Evolutionary conservation across 2,329 filamentous ascomycete genomes (phyloP).

Genomic region (Aureobasidium sp.): DNA sequence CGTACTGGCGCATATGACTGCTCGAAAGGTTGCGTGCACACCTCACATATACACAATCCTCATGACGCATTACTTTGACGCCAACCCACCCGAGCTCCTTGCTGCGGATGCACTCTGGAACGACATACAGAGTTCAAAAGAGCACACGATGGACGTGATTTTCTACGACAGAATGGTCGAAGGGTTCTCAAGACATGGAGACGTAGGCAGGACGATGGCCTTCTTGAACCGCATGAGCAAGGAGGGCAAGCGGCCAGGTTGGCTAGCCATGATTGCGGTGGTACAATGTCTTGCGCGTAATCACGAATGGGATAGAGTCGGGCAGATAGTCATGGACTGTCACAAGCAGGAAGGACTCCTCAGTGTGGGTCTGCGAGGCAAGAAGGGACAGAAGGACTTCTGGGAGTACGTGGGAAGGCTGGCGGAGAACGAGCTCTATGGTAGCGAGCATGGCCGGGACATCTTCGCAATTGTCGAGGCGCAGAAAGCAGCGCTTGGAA

Average conservation of each 20-base stretch:
- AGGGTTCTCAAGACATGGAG: slow-evolving; percentile 49
- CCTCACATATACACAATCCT: slow-evolving; percentile 70
- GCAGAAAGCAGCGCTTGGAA: neutral
- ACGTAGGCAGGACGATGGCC: slow-evolving; percentile 43
- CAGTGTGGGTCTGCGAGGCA: slow-evolving; percentile 20
- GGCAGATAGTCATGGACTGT: slow-evolving; percentile 33
- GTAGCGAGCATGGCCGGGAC: neutral
- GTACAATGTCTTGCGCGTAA: slow-evolving; percentile 33
- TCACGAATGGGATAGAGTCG: slow-evolving; percentile 30
- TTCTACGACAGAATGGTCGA: slow-evolving; percentile 66
- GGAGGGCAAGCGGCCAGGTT: slow-evolving; percentile 37
- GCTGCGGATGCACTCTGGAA: slow-evolving; percentile 55
- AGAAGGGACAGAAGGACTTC: slow-evolving; percentile 24
- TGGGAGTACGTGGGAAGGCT: slow-evolving; percentile 23
- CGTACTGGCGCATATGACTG: slow-evolving; percentile 57
- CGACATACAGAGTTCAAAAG: slow-evolving; percentile 34
- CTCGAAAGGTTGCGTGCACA: slow-evolving; percentile 46
- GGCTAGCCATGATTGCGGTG: slow-evolving; percentile 34
- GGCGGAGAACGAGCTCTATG: slow-evolving; percentile 15
- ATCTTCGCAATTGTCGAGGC: slow-evolving; percentile 5
- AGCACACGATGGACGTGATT: slow-evolving; percentile 39
- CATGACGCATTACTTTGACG: slow-evolving; percentile 57
- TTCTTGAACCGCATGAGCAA: slow-evolving; percentile 35
- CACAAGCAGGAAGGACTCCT: slow-evolving; percentile 26
- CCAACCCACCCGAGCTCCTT: slow-evolving; percentile 45